A percentile compares a stretch with the other conserved stretches of the same genome.
Evolutionary conservation across 1,284 basidiomycete species (phyloP).

Genomic region (Heterobasidion occidentale): DNA sequence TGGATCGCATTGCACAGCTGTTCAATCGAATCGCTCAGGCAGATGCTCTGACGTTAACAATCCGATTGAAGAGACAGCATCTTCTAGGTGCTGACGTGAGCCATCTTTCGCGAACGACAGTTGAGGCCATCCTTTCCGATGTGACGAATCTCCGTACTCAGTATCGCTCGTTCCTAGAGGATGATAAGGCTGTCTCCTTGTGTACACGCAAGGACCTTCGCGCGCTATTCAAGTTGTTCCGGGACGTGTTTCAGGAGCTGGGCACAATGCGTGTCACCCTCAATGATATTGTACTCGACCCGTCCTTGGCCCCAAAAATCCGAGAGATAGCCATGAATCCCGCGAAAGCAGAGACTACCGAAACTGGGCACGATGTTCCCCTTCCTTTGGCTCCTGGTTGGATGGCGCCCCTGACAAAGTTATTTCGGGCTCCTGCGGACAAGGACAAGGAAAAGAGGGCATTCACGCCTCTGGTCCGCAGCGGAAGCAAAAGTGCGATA

Average conservation of each 20-base stretch:
- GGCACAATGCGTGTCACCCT: conserved; percentile 76
- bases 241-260: conserved; percentile 80
- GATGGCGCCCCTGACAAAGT: conserved; percentile 78
- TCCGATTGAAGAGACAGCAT: conserved; percentile 87
- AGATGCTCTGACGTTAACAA: conserved; percentile 84
- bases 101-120: conserved; percentile 81
- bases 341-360: conserved; percentile 38
- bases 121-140: conserved; percentile 73
- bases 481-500: conserved; percentile 9
- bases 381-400: conserved; percentile 41
- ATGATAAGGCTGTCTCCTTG: conserved; percentile 52
- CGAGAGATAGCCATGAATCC: conserved; percentile 68
- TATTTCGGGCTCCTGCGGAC: conserved; percentile 37
- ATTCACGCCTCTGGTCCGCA: conserved; percentile 20
- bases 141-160: conserved; percentile 62
- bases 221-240: conserved; percentile 76
- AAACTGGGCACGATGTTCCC: conserved; percentile 20
- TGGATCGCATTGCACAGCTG: conserved; percentile 68
- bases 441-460: conserved; percentile 16
- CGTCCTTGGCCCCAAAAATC: conserved; percentile 63
- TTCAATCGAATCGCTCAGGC: conserved; percentile 70
- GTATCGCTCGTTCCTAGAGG: conserved; percentile 69
- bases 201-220: conserved; percentile 83
- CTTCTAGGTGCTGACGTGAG: conserved; percentile 78
- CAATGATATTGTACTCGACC: conserved; percentile 90